Evolutionary conservation across 2,329 filamentous ascomycete genomes (phyloP).

Genomic region (Ophiocordyceps camponoti-saundersi): DNA sequence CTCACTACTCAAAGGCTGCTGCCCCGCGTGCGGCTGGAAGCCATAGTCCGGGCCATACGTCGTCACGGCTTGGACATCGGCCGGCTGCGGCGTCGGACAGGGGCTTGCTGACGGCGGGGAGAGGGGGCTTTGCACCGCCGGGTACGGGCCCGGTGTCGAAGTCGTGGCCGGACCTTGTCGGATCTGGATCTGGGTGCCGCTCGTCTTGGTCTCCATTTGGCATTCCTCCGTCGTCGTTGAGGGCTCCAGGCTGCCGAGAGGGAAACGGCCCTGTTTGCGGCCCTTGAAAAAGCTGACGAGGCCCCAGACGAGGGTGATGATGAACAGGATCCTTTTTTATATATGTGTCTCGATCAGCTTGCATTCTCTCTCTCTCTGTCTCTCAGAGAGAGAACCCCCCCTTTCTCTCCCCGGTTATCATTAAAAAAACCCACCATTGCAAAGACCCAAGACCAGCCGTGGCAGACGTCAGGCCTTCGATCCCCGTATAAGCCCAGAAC

Average conservation of each 20-base stretch:
- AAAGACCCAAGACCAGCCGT: slow-evolving; percentile 27
- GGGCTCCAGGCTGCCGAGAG: slow-evolving; percentile 4
- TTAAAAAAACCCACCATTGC: slow-evolving; percentile 16
- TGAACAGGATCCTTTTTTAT: slow-evolving; percentile 18
- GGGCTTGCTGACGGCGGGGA: not conserved
- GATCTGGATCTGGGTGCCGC: slow-evolving; percentile 9
- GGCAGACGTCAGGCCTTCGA: slow-evolving; percentile 18
- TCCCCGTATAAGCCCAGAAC: slow-evolving; percentile 15
- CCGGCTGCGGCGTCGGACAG: slow-evolving; percentile 7
- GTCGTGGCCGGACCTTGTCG: slow-evolving; percentile 4
- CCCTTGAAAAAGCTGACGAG: slow-evolving; percentile 16
- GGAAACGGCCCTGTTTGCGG: slow-evolving; percentile 21
- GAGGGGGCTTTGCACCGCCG: slow-evolving; percentile 2
- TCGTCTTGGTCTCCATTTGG: slow-evolving; percentile 17
- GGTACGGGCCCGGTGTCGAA: slow-evolving; percentile 7
- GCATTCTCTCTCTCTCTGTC: no score
- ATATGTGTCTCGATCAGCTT: not conserved
- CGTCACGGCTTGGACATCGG: slow-evolving; percentile 4
- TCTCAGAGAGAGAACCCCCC: not conserved
- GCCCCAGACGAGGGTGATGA: slow-evolving; percentile 18
- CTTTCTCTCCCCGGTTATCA: not conserved
- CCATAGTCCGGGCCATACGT: slow-evolving; percentile 3
- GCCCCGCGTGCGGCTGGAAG: slow-evolving; percentile 7
- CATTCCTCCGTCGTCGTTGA: slow-evolving; percentile 3
- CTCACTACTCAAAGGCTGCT: slow-evolving; percentile 4